Evolutionary conservation across 352 stramenopile genomes (phyloP).

Genomic region (Phytophthora tentaculata): DNA sequence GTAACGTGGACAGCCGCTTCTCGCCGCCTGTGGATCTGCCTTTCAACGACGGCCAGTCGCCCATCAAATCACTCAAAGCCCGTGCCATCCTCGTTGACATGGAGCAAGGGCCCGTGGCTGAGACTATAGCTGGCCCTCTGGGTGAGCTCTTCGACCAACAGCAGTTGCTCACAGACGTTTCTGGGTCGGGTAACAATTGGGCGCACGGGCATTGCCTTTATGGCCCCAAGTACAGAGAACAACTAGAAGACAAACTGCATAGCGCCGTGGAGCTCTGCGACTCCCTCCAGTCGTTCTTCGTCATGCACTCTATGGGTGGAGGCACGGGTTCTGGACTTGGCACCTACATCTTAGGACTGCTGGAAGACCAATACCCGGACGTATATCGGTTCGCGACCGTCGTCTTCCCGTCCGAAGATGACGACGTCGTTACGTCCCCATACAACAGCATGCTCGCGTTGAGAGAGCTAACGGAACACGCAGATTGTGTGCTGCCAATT

Average conservation of each 20-base stretch:
- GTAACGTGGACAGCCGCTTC: slow-evolving; percentile 85
- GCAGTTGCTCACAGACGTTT: slow-evolving; percentile 91
- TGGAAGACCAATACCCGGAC: slow-evolving; percentile 88
- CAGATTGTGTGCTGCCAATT: slow-evolving; percentile 91
- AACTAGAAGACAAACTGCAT: slow-evolving; percentile 76
- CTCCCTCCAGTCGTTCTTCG: slow-evolving; percentile 93
- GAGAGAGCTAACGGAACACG: slow-evolving; percentile 84
- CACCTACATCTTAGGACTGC: slow-evolving; percentile 86
- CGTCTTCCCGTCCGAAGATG: slow-evolving; percentile 87
- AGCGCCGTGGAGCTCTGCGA: slow-evolving; percentile 87
- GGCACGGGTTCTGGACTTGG: slow-evolving; percentile 92
- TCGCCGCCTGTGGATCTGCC: slow-evolving; percentile 59
- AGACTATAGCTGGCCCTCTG: slow-evolving; percentile 83
- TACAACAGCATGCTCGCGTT: slow-evolving; percentile 92
- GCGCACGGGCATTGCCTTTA: slow-evolving; percentile 91
- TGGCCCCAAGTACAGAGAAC: slow-evolving; percentile 87
- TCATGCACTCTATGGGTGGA: slow-evolving; percentile 93
- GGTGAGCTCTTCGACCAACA: slow-evolving; percentile 90
- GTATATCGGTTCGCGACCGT: slow-evolving; percentile 85
- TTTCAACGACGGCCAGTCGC: slow-evolving; percentile 40
- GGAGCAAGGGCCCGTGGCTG: slow-evolving; percentile 88
- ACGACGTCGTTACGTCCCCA: slow-evolving; percentile 93
- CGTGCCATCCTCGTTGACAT: slow-evolving; percentile 93
- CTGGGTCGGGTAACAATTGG: slow-evolving; percentile 94
- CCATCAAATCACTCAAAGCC: slow-evolving; percentile 72